These are phyloP conservation scores for Pyrus betulifolia DNA, from an alignment of 306 rosid species.

Conservation along the genomic window DNA sequence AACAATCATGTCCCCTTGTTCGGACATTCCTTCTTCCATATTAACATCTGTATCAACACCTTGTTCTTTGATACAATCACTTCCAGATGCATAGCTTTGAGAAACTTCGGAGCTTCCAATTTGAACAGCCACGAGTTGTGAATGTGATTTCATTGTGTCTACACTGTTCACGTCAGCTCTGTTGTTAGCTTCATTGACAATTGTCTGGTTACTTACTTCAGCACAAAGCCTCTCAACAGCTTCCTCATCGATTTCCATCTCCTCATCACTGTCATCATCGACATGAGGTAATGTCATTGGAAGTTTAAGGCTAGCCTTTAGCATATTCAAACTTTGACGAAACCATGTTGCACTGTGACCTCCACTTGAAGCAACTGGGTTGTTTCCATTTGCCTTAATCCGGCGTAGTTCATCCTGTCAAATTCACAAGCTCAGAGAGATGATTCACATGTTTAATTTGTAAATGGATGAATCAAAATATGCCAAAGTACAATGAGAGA, in stretches of 20 bases:
- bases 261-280: slow-evolving; percentile 89
- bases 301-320: slow-evolving; percentile 61
- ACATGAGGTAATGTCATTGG: slow-evolving; percentile 37
- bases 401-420: slow-evolving; percentile 87
- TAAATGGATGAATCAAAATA: slow-evolving; percentile 10
- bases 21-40: slow-evolving; percentile 46
- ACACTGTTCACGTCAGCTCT: not conserved
- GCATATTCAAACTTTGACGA: slow-evolving; percentile 67
- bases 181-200: slow-evolving; percentile 15
- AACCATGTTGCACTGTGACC: slow-evolving; percentile 92
- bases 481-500: slow-evolving; percentile 5
- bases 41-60: slow-evolving; percentile 34
- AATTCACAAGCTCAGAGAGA: slow-evolving; percentile 18
- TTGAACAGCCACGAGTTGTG: slow-evolving; percentile 19
- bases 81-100: slow-evolving; percentile 5
- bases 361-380: slow-evolving; percentile 50
- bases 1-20: slow-evolving; percentile 28
- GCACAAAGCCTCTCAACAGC: slow-evolving; percentile 56
- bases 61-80: slow-evolving; percentile 16
- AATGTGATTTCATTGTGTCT: slow-evolving; percentile 9
- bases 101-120: slow-evolving; percentile 11
- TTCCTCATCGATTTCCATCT: slow-evolving; percentile 96
- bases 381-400: slow-evolving; percentile 57
- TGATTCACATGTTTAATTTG: slow-evolving; percentile 10
- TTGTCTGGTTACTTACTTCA: slow-evolving; percentile 37